A percentile compares a stretch with the other conserved stretches of the same genome.
These are phyloP conservation scores for Pleurostoma richardsiae DNA, from an alignment of 2,329 filamentous ascomycete species.

Conservation along the genomic window DNA sequence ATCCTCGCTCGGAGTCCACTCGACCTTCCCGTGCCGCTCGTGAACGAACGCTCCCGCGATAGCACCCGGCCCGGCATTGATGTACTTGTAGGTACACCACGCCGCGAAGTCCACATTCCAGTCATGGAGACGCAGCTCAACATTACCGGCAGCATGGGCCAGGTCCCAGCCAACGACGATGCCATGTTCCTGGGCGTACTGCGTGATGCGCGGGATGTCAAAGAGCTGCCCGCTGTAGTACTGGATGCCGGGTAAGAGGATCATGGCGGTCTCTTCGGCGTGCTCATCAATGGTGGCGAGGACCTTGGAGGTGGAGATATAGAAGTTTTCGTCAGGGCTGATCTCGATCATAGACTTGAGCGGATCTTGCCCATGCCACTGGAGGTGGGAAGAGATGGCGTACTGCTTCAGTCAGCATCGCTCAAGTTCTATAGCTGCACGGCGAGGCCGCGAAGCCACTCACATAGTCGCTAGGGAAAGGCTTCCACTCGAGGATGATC, in stretches of 20 bases:
- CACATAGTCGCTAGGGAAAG: conserved; percentile 76
- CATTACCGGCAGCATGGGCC: conserved; percentile 81
- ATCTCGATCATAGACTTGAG: conserved; percentile 69
- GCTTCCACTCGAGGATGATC: conserved; percentile 84
- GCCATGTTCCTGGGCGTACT: conserved; percentile 64
- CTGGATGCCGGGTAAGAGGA: conserved; percentile 82
- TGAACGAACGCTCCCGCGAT: conserved; percentile 82
- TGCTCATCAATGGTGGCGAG: conserved; percentile 70
- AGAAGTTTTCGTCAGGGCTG: conserved; percentile 52
- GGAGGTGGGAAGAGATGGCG: conserved; percentile 76
- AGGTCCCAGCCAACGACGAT: conserved; percentile 83
- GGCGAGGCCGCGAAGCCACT: no score
- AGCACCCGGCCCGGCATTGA: conserved; percentile 78
- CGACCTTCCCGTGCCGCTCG: conserved; percentile 61
- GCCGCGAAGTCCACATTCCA: conserved; percentile 90
- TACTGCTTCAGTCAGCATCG: conserved; percentile 35
- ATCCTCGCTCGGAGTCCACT: conserved; percentile 32
- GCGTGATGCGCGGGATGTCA: conserved; percentile 76
- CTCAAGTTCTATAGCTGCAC: no score
- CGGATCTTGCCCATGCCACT: conserved; percentile 63
- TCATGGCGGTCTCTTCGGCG: conserved; percentile 64
- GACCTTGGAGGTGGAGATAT: conserved; percentile 67
- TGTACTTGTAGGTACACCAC: conserved; percentile 95
- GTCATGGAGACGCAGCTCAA: conserved; percentile 72
- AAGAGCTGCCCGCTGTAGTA: conserved; percentile 90